Percentiles rank a stretch among this genome's conserved stretches.
Conservation (phyloP, 164 flowering plant species). For the Nelumbo lutea region DNA sequence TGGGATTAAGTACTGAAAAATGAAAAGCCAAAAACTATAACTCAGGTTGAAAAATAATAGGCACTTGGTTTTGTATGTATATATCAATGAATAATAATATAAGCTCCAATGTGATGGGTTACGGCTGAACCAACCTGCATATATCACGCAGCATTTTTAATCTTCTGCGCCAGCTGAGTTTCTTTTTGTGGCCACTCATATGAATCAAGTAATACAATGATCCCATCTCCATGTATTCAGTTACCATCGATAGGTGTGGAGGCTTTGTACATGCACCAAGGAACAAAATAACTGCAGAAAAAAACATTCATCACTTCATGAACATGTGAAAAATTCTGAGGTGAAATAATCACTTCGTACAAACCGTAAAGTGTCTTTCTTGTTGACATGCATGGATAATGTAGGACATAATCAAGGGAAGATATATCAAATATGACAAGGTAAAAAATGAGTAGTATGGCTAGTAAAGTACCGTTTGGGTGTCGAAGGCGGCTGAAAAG, state of each 20-base stretch:
- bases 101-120: neutral
- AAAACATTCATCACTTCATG: conserved; percentile 4
- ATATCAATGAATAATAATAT: neutral
- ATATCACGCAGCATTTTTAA: conserved; percentile 93
- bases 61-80: too few species aligned
- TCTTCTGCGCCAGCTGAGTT: conserved; percentile 76
- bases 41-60: neutral
- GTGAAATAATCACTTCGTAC: too few species aligned
- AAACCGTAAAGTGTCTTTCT: too few species aligned
- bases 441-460: conserved; percentile 2
- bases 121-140: conserved; percentile 63
- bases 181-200: conserved; percentile 86
- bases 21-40: neutral
- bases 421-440: neutral
- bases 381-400: too few species aligned
- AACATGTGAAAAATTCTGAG: neutral
- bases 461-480: conserved; percentile 77
- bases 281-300: conserved; percentile 81
- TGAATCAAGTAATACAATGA: conserved; percentile 85
- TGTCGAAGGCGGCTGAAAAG: conserved; percentile 87
- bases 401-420: neutral
- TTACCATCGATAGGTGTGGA: conserved; percentile 88
- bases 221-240: conserved; percentile 98
- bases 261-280: conserved; percentile 96
- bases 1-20: neutral